A percentile compares a stretch with the other conserved stretches of the same genome.
phyloP scores from a whole-genome alignment of 164 flowering plant species.

The Litsea cubeba region DNA sequence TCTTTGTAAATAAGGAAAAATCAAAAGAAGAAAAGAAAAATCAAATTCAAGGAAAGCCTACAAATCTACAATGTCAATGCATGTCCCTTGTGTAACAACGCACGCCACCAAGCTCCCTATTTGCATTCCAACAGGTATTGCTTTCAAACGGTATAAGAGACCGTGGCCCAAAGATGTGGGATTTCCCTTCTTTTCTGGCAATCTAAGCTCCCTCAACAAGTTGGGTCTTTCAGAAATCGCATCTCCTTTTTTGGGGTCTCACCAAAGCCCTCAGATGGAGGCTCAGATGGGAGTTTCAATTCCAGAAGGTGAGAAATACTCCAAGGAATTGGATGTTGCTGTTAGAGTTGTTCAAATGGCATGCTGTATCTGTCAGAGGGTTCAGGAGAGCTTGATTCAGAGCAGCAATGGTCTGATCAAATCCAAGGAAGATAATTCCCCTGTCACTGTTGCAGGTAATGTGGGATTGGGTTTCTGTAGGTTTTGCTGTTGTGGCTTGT shows the following conservation, averaged over 20 bases:
- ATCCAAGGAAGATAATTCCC: conserved; percentile 66
- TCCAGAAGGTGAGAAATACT: conserved; percentile 9
- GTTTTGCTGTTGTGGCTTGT: not conserved
- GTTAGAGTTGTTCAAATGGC: conserved; percentile 72
- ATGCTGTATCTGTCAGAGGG: conserved; percentile 55
- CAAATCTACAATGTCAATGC: not conserved
- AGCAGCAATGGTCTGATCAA: conserved; percentile 29
- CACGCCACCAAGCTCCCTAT: not conserved
- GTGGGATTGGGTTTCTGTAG: not conserved
- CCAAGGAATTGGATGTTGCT: conserved; percentile 54
- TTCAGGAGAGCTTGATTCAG: conserved; percentile 47
- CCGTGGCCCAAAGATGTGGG: not conserved
- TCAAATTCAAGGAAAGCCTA: not conserved
- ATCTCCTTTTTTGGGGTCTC: not conserved
- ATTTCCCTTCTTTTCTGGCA: not conserved
- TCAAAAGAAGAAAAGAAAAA: not conserved
- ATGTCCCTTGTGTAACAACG: not conserved
- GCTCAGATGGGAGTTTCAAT: not conserved
- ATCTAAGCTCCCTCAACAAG: not conserved
- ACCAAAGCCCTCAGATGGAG: not conserved
- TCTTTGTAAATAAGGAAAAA: too few species aligned
- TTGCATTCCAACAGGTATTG: not conserved
- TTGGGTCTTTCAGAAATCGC: not conserved
- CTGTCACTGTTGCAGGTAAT: conserved; percentile 70
- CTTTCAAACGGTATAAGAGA: not conserved